Base-by-base conservation (phyloP, 2,329 filamentous ascomycete species). In the Hysterium pulicare region DNA sequence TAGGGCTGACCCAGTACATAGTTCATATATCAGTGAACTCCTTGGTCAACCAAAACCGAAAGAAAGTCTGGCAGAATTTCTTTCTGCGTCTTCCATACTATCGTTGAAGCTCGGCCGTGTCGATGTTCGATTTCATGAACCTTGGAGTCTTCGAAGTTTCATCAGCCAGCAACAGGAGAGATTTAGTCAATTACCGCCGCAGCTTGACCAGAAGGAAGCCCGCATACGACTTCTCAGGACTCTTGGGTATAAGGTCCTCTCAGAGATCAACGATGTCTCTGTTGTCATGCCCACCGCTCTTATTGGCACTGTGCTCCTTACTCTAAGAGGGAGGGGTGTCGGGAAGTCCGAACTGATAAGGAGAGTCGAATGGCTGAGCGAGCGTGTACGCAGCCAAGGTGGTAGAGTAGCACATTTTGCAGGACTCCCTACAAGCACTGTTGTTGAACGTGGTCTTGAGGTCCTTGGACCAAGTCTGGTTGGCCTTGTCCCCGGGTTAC, bases 211-310 rank as follows among this genome's bases (percentile, higher is more conserved):
- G 15, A 67, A 58, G 35, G 68, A 76, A 24, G 72, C 72, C 33
- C 77, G 84, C 19, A 78, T 88, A 41, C 86, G 87, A 45, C 72
- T 98, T 2, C 71, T 98, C 10, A 80, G 90, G 26, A 94, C 88
- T 0, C 74, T 98, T 42, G 93, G 93, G 1, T 98, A 96, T 70
- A 87, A 87, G 55, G 90, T 97, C 1, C 75, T 98, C 2, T 85
- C 87, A 1, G 88, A 98, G 57, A 98, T 98, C 70, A 98, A 98
- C 61, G 82, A 85, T 24, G 91, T 95, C 2, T 95, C 90, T 0
- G 93, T 98, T 0, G 89, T 98, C 36, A 98, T 98, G 93, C 93
- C 93, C 1, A 97, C 93, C 0, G 91, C 93, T 0, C 76, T 98
- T 33, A 94, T 98, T 20, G 93, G 93, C 5, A 98, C 93, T 0